A percentile compares a stretch with the other conserved stretches of the same genome.
Conservation (phyloP, 306 rosid genomes). For the Boehmeria nivea region DNA sequence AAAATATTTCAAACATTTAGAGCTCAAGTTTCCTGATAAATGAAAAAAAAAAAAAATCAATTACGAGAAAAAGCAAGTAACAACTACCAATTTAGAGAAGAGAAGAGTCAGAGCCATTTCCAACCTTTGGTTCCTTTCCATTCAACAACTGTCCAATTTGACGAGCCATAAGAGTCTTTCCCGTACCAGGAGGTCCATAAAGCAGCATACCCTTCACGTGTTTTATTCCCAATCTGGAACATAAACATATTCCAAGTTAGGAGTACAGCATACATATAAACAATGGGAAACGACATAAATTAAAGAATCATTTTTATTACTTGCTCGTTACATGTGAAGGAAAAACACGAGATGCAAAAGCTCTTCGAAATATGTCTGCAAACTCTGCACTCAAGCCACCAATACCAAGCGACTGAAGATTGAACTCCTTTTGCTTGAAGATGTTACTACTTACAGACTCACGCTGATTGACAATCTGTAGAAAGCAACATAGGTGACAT, state of each 20-base stretch:
- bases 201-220: constrained; percentile 98
- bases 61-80: neutral
- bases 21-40: neutral
- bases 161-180: constrained; percentile 98
- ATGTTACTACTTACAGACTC: constrained; percentile 84
- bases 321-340: constrained; percentile 93
- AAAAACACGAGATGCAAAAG: constrained; percentile 98
- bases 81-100: neutral
- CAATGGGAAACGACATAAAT: constrained; percentile 7
- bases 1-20: neutral
- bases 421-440: constrained; percentile 88
- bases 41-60: neutral
- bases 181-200: constrained; percentile 99
- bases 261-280: constrained; percentile 20
- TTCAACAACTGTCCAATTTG: constrained; percentile 96
- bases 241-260: constrained; percentile 31
- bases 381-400: constrained; percentile 94
- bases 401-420: constrained; percentile 87
- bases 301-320: constrained; percentile 40
- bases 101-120: constrained; percentile 12
- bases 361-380: constrained; percentile 97
- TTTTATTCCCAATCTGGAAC: constrained; percentile 86
- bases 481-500: constrained; percentile 20
- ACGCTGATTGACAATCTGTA: constrained; percentile 87
- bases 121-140: constrained; percentile 97